Conservation (phyloP, 768 basidiomycete species). For the Suillus luteus region DNA sequence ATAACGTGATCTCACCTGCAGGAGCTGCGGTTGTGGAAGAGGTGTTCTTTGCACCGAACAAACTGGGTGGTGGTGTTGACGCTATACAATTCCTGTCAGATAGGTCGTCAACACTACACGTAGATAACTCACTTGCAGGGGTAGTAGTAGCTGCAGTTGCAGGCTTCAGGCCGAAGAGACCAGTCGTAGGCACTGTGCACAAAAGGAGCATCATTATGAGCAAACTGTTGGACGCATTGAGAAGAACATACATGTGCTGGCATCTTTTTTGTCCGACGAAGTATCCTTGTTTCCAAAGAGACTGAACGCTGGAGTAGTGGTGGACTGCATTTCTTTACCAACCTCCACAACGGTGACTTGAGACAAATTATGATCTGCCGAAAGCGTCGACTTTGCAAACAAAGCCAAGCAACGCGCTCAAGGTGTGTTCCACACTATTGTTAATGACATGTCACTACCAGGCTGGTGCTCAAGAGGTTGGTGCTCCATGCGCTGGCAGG, state of each 20-base stretch:
- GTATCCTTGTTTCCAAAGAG: slow-evolving; percentile 43
- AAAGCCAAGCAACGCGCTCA: slow-evolving; percentile 4
- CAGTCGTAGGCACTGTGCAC: slow-evolving; percentile 13
- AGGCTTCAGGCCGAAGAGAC: slow-evolving; percentile 43
- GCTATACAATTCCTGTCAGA: background rate
- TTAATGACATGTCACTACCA: background rate
- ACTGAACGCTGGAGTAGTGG: slow-evolving; percentile 7
- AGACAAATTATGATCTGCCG: background rate
- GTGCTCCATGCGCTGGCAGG: background rate
- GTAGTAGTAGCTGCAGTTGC: slow-evolving; percentile 23
- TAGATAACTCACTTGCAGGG: background rate
- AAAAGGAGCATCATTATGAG: slow-evolving; percentile 5
- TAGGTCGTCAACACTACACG: no score
- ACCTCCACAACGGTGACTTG: background rate
- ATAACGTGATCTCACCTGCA: slow-evolving; percentile 4
- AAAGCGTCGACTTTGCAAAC: background rate
- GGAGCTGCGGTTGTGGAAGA: background rate
- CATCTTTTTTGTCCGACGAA: slow-evolving; percentile 47
- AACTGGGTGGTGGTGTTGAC: background rate
- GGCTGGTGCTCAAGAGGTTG: background rate
- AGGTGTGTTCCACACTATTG: background rate
- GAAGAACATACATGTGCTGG: slow-evolving; percentile 17
- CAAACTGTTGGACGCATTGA: background rate
- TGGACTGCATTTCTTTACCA: slow-evolving; percentile 6
- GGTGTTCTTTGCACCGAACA: slow-evolving; percentile 6